These are phyloP conservation scores for Myxozyma melibiosi DNA, from an alignment of 805 yeast species.

Conservation along the genomic window DNA sequence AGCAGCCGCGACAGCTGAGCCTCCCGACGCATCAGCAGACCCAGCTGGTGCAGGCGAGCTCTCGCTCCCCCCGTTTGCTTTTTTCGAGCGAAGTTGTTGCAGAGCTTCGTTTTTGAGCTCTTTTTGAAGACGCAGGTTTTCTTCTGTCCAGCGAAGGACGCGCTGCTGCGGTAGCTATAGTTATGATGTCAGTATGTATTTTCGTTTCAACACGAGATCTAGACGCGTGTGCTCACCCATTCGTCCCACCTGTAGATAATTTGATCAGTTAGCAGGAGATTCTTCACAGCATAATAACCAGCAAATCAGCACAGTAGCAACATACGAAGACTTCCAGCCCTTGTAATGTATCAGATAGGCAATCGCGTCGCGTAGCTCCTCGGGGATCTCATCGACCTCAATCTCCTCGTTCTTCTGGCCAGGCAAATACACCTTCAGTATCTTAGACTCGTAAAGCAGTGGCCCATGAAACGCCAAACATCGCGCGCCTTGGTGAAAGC, in stretches of 20 bases:
- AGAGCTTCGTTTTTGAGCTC: constrained; percentile 57
- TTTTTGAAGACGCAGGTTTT: constrained; percentile 64
- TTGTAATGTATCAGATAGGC: constrained; percentile 81
- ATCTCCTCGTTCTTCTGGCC: constrained; percentile 43
- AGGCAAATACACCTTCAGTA: constrained; percentile 64
- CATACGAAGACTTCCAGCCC: constrained; percentile 82
- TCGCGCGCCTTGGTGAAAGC: constrained; percentile 38
- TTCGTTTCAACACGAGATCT: not conserved
- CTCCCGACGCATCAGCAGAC: constrained; percentile 13
- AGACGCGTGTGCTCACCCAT: constrained; percentile 61
- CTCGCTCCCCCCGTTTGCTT: constrained; percentile 21
- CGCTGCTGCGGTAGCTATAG: constrained; percentile 51
- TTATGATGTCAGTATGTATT: not conserved
- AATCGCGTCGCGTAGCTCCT: constrained; percentile 42
- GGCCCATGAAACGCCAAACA: constrained; percentile 91
- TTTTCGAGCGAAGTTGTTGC: constrained; percentile 37
- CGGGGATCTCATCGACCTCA: constrained; percentile 43
- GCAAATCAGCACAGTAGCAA: not conserved
- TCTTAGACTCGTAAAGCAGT: constrained; percentile 82
- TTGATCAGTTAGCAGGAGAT: not conserved
- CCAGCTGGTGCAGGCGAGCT: constrained; percentile 22
- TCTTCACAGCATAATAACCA: not conserved
- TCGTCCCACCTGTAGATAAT: constrained; percentile 70
- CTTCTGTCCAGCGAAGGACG: constrained; percentile 67
- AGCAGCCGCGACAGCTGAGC: not conserved